Conservation (phyloP, 2,329 filamentous ascomycete species). For the Lachnellula hyalina region DNA sequence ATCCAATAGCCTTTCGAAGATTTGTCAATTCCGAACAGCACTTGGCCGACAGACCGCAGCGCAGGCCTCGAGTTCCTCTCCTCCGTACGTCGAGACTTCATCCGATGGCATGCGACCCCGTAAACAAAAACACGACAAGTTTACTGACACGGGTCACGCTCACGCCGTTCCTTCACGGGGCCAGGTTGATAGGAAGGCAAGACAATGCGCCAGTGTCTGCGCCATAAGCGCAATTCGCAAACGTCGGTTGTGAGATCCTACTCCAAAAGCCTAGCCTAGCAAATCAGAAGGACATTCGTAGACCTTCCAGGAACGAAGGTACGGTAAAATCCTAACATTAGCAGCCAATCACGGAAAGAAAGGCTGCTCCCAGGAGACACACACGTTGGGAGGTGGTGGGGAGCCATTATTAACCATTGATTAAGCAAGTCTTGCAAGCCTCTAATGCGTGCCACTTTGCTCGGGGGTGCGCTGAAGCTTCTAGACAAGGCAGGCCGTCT, state of each 20-base stretch:
- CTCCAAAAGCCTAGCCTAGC: constrained; percentile 8
- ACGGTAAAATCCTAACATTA: constrained; percentile 1
- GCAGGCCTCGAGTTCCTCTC: not conserved
- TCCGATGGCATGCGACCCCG: constrained; percentile 3
- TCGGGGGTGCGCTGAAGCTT: constrained; percentile 10
- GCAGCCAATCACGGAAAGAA: constrained; percentile 1
- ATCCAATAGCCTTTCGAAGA: constrained; percentile 20
- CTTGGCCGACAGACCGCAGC: constrained; percentile 19
- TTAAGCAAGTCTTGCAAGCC: not conserved
- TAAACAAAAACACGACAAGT: constrained; percentile 12
- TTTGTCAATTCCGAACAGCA: constrained; percentile 18
- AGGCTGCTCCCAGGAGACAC: not conserved
- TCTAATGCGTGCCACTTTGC: constrained; percentile 15
- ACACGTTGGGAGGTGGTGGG: not conserved
- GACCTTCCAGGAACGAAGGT: constrained; percentile 18
- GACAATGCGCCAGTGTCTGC: constrained; percentile 17
- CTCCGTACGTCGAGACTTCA: not conserved
- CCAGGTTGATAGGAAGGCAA: constrained; percentile 20
- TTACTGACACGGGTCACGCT: constrained; percentile 5
- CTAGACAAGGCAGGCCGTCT: constrained; percentile 14
- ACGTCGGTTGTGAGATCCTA: constrained; percentile 14
- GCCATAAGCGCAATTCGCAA: constrained; percentile 20
- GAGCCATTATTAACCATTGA: constrained; percentile 7
- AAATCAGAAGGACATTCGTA: constrained; percentile 18
- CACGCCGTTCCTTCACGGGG: constrained; percentile 11